phyloP scores from a whole-genome alignment of 2,329 filamentous ascomycete genomes.

The Seiridium unicorne region DNA sequence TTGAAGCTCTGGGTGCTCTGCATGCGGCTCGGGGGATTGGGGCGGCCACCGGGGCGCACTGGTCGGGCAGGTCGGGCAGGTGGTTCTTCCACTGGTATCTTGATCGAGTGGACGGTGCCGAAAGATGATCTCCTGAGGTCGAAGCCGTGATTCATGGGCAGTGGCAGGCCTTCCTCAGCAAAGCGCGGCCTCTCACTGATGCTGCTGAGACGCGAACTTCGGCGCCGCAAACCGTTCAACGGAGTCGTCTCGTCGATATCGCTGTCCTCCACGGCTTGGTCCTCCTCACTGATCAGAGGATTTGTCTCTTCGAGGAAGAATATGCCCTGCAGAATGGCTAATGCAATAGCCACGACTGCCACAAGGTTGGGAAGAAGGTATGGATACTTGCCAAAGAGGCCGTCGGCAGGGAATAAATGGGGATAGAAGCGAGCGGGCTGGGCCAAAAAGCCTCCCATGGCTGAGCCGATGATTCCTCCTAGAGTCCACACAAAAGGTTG shows the following conservation, averaged over 20 bases:
- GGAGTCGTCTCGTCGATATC: slow-evolving; percentile 25
- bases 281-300: slow-evolving; percentile 17
- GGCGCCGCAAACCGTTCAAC: slow-evolving; percentile 9
- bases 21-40: not conserved
- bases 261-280: slow-evolving; percentile 13
- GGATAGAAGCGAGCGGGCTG: slow-evolving; percentile 34
- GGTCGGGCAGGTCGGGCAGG: not conserved
- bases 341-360: slow-evolving; percentile 56
- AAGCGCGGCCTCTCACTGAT: slow-evolving; percentile 25
- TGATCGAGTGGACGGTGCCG: slow-evolving; percentile 39
- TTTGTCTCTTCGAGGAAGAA: slow-evolving; percentile 55
- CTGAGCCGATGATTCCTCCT: slow-evolving; percentile 34
- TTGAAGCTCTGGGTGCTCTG: slow-evolving; percentile 13
- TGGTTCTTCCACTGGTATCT: slow-evolving; percentile 18
- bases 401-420: slow-evolving; percentile 33
- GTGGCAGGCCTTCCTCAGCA: slow-evolving; percentile 31
- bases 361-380: slow-evolving; percentile 70
- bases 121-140: slow-evolving; percentile 37
- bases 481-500: slow-evolving; percentile 37
- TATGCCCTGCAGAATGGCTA: slow-evolving; percentile 62
- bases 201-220: slow-evolving; percentile 15
- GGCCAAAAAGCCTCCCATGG: slow-evolving; percentile 35
- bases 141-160: slow-evolving; percentile 31
- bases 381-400: slow-evolving; percentile 59
- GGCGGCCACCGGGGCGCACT: not conserved